A percentile compares a stretch with the other conserved stretches of the same genome.
Conservation (phyloP, 1,284 basidiomycete genomes). For the Sanghuangporus weigelae region DNA sequence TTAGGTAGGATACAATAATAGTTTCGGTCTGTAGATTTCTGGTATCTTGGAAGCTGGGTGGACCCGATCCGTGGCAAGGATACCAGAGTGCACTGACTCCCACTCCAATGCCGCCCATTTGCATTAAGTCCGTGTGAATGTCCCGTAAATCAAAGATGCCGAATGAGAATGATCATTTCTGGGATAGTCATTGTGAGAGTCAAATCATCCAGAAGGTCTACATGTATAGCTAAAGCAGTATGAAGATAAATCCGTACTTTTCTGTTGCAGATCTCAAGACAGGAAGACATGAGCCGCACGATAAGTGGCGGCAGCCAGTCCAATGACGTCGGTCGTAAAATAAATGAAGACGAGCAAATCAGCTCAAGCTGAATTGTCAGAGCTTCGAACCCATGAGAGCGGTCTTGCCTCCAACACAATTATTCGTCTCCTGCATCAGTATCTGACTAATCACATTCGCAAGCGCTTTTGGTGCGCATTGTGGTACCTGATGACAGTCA, state of each 20-base stretch:
- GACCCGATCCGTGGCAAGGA: background rate
- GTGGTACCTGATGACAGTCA: conserved; percentile 6
- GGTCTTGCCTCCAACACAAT: background rate
- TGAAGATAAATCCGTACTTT: background rate
- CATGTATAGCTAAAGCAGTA: background rate
- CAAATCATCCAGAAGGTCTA: background rate
- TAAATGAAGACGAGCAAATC: background rate
- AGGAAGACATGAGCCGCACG: background rate
- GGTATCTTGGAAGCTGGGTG: background rate
- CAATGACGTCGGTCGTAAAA: background rate
- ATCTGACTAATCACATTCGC: background rate
- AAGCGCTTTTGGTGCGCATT: conserved; percentile 10
- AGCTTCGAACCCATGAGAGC: background rate
- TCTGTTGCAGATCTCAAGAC: background rate
- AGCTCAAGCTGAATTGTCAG: background rate
- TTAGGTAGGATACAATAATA: background rate
- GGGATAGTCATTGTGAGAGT: background rate
- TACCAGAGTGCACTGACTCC: background rate
- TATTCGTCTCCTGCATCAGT: background rate
- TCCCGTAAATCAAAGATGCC: background rate
- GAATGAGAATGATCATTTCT: background rate
- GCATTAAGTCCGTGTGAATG: background rate
- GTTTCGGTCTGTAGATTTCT: background rate
- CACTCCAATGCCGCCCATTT: background rate
- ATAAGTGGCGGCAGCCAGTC: background rate